These are phyloP conservation scores for Pestalotiopsis sp. DNA, from an alignment of 2,329 filamentous ascomycete species.

Conservation along the genomic window DNA sequence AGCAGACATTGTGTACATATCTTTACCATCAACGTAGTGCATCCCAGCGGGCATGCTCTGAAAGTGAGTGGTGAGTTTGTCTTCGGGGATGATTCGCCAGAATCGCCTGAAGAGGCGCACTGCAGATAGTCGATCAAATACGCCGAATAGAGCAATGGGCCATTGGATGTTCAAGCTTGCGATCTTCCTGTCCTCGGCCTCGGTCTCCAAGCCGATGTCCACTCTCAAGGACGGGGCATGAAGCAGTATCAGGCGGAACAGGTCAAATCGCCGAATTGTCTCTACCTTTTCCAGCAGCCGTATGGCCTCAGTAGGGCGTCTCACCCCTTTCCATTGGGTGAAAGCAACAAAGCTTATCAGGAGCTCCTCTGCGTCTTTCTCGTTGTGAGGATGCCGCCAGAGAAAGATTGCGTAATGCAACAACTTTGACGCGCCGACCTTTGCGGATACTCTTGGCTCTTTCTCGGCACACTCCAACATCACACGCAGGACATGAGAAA, in stretches of 20 bases:
- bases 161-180: neutral
- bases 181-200: neutral
- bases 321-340: neutral
- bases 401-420: neutral
- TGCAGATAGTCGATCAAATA: neutral
- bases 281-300: neutral
- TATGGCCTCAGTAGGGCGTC: neutral
- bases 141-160: neutral
- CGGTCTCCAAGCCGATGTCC: neutral
- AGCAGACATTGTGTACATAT: neutral
- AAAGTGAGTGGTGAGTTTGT: neutral
- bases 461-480: neutral
- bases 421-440: neutral
- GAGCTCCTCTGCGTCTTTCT: neutral
- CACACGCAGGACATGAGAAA: neutral
- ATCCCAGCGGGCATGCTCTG: neutral
- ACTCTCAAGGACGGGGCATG: neutral
- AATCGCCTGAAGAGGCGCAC: slow-evolving; percentile 1
- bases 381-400: neutral
- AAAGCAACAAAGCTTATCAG: neutral
- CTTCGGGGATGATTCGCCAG: neutral
- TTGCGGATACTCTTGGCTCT: neutral
- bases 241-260: neutral
- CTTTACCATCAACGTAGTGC: neutral
- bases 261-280: neutral